Evolutionary conservation across 1,284 basidiomycete species (phyloP).

Genomic region (Ceratobasidium sp.): DNA sequence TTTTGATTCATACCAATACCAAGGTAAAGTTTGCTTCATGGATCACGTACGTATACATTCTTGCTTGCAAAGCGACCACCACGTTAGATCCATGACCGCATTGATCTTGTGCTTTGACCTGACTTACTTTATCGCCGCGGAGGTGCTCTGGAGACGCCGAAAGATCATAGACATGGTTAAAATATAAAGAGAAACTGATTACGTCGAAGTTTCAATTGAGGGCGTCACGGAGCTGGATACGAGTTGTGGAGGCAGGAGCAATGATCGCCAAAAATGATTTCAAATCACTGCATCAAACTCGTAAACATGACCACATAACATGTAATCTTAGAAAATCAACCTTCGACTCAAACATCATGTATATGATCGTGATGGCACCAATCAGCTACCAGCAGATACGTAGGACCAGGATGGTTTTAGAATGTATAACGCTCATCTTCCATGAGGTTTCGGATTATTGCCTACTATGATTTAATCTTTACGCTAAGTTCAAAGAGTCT

Average conservation of each 20-base stretch:
- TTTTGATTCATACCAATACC: neutral
- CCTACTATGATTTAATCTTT: no score
- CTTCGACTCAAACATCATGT: no score
- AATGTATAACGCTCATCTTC: no score
- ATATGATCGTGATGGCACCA: no score
- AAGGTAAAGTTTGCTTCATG: neutral
- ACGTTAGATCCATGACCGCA: neutral
- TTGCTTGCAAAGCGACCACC: neutral
- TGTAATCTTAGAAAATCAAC: no score
- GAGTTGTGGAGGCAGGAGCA: neutral
- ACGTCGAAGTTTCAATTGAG: neutral
- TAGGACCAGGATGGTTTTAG: no score
- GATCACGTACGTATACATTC: slow-evolving; percentile 33
- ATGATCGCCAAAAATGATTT: slow-evolving; percentile 13
- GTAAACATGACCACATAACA: slow-evolving; percentile 3
- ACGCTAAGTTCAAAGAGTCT: no score
- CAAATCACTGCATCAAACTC: neutral
- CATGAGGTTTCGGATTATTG: no score
- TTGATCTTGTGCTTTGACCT: no score
- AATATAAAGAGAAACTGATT: neutral
- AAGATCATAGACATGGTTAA: slow-evolving; percentile 34
- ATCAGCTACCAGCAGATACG: no score
- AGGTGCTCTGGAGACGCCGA: slow-evolving; percentile 27
- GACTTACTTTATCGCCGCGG: slow-evolving; percentile 20
- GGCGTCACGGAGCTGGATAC: neutral